phyloP scores from a whole-genome alignment of 2,329 filamentous ascomycete species.

The Fusarium redolens region DNA sequence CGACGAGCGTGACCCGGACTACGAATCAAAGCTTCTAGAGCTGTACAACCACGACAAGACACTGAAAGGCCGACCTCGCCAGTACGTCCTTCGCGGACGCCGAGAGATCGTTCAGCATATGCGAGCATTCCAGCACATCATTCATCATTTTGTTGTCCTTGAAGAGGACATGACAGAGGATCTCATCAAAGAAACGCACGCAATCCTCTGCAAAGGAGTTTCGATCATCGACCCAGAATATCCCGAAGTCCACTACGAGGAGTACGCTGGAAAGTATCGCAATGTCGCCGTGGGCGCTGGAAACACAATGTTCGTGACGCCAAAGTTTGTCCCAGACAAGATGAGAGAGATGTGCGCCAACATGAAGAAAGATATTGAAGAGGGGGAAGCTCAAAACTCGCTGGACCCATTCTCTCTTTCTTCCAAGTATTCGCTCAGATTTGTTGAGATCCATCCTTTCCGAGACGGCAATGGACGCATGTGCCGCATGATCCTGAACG shows the following conservation, averaged over 20 bases:
- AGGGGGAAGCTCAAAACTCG: not conserved
- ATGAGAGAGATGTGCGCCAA: slow-evolving; percentile 44
- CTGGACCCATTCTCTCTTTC: slow-evolving; percentile 47
- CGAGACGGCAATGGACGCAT: slow-evolving; percentile 53
- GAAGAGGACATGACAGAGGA: slow-evolving; percentile 6
- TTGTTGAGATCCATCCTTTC: slow-evolving; percentile 55
- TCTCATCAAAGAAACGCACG: slow-evolving; percentile 36
- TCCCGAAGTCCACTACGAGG: slow-evolving; percentile 8
- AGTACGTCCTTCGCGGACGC: slow-evolving; percentile 24
- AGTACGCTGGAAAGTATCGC: slow-evolving; percentile 45
- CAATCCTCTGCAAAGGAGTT: slow-evolving; percentile 19
- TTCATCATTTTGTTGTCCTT: too few relatives aligned
- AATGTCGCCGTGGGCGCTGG: slow-evolving; percentile 40
- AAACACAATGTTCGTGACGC: slow-evolving; percentile 42
- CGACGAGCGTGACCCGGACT: not conserved
- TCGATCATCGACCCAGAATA: slow-evolving; percentile 6
- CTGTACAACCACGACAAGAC: not conserved
- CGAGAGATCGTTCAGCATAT: slow-evolving; percentile 40
- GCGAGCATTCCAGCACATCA: too few relatives aligned
- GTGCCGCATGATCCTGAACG: slow-evolving; percentile 54
- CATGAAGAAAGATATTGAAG: slow-evolving; percentile 33
- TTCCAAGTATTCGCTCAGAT: slow-evolving; percentile 43
- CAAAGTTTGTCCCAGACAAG: slow-evolving; percentile 38
- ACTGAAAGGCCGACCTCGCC: not conserved
- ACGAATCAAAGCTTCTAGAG: slow-evolving; percentile 1